phyloP scores from a whole-genome alignment of 2,329 filamentous ascomycete species.

The Botrytis squamosa region DNA sequence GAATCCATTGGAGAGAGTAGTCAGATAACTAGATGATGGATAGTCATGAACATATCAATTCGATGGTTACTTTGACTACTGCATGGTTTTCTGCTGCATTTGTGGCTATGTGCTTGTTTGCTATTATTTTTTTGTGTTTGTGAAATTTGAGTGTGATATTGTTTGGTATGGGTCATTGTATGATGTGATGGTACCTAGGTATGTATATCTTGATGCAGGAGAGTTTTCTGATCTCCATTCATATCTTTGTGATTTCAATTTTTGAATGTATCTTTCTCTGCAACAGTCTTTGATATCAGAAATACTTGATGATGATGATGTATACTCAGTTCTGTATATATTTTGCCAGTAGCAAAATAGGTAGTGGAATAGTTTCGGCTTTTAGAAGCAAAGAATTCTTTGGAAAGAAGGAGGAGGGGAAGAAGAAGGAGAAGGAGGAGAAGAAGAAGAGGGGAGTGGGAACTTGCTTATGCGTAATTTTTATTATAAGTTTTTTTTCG shows the following conservation, averaged over 20 bases:
- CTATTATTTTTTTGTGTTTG: background rate
- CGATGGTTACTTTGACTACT: conserved; percentile 7
- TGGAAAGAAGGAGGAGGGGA: fast-evolving
- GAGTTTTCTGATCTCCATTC: background rate
- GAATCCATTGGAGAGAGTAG: conserved; percentile 8
- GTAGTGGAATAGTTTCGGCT: background rate
- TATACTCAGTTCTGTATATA: background rate
- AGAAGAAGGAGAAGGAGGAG: fast-evolving
- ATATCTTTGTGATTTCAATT: background rate
- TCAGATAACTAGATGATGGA: conserved; percentile 4
- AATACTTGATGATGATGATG: background rate
- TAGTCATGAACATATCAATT: conserved; percentile 18
- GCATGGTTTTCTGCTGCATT: background rate
- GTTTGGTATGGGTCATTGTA: background rate
- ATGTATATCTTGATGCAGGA: background rate
- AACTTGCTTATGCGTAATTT: fast-evolving
- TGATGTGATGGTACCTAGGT: background rate
- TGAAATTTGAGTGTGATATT: background rate
- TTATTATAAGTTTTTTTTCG: too few species aligned
- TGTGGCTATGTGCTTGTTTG: background rate
- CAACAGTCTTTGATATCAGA: background rate
- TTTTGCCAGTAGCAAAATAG: background rate
- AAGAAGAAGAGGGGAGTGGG: background rate
- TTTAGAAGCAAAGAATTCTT: background rate
- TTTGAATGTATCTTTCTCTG: background rate